Evolutionary conservation across 805 yeast genomes (phyloP).

Genomic region (Kazachstania viticola): DNA sequence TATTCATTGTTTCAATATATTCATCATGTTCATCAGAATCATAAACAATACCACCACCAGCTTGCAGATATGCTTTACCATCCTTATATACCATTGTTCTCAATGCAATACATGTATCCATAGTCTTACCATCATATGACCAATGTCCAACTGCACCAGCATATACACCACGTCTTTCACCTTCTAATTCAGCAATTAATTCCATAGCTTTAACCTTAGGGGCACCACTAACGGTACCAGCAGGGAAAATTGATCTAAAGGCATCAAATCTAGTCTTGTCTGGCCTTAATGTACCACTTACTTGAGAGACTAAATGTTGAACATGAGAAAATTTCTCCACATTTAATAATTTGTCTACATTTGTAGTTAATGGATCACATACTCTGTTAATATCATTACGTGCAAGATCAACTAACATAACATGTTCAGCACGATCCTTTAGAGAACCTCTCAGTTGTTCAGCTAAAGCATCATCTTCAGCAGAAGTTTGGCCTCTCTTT

Average conservation of each 20-base stretch:
- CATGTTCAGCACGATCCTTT: constrained; percentile 96
- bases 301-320: constrained; percentile 91
- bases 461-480: constrained; percentile 85
- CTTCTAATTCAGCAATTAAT: constrained; percentile 76
- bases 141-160: constrained; percentile 99
- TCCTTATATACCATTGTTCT: constrained; percentile 95
- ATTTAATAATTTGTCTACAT: constrained; percentile 77
- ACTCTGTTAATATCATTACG: constrained; percentile 92
- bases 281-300: constrained; percentile 75
- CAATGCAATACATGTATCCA: constrained; percentile 97
- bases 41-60: constrained; percentile 97
- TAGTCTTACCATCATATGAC: constrained; percentile 88
- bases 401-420: constrained; percentile 96
- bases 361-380: constrained; percentile 77
- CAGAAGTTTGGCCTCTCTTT: constrained; percentile 76
- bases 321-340: constrained; percentile 94
- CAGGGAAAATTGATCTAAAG: constrained; percentile 94
- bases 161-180: constrained; percentile 89
- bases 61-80: constrained; percentile 85
- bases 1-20: constrained; percentile 92
- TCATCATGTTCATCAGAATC: constrained; percentile 95
- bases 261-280: constrained; percentile 93
- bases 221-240: constrained; percentile 98
- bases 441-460: constrained; percentile 56
- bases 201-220: constrained; percentile 98